Evolutionary conservation across 2,329 filamentous ascomycete species (phyloP).

Genomic region (Xylaria sp.): DNA sequence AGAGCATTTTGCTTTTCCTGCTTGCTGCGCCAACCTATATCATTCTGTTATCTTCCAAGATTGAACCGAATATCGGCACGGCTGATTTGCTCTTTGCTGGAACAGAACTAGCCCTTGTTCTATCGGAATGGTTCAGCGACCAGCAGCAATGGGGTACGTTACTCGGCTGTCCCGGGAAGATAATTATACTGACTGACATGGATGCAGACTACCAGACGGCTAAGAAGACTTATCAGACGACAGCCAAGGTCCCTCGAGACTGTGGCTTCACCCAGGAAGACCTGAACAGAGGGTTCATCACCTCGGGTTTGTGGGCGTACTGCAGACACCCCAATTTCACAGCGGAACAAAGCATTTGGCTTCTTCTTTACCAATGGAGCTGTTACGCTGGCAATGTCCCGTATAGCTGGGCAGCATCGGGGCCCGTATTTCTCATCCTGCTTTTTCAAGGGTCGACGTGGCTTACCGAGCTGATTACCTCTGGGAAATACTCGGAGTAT

Average conservation of each 20-base stretch:
- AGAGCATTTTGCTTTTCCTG: slow-evolving; percentile 80
- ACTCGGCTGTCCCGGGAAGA: background rate
- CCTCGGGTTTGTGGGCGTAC: slow-evolving; percentile 83
- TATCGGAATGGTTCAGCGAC: slow-evolving; percentile 81
- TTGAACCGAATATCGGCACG: slow-evolving; percentile 56
- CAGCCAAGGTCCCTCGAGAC: slow-evolving; percentile 69
- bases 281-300: slow-evolving; percentile 87
- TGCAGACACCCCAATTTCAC: slow-evolving; percentile 95
- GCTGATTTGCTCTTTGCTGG: slow-evolving; percentile 57
- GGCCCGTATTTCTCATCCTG: slow-evolving; percentile 71
- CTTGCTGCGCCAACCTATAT: slow-evolving; percentile 81
- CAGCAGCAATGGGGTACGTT: slow-evolving; percentile 85
- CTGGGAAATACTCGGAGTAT: slow-evolving; percentile 88
- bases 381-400: slow-evolving; percentile 73
- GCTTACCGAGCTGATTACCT: slow-evolving; percentile 82
- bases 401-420: slow-evolving; percentile 80
- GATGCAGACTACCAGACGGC: slow-evolving; percentile 75
- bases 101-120: slow-evolving; percentile 56
- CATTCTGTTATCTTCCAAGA: slow-evolving; percentile 73
- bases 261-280: slow-evolving; percentile 72
- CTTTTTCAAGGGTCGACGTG: slow-evolving; percentile 90
- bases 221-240: slow-evolving; percentile 76
- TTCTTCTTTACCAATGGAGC: slow-evolving; percentile 85
- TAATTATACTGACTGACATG: slow-evolving; percentile 24
- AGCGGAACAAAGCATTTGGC: slow-evolving; percentile 90